phyloP scores from a whole-genome alignment of 2,329 filamentous ascomycete genomes.

The Aspergillus costaricaensis region DNA sequence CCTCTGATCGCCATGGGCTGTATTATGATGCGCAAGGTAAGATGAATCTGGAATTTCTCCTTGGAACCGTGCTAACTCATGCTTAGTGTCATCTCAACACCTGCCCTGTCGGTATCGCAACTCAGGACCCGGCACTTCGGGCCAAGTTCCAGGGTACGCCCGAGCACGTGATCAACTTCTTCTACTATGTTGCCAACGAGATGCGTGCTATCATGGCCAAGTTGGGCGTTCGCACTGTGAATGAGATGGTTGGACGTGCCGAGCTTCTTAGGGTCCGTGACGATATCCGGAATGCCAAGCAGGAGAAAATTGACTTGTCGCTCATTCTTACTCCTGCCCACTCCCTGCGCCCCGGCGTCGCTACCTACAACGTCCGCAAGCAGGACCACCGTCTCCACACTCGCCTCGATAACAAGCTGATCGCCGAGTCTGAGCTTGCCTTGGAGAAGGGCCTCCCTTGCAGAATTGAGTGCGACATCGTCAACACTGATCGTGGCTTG shows the following conservation, averaged over 20 bases:
- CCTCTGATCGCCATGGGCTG: constrained; percentile 96
- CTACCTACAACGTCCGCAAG: constrained; percentile 96
- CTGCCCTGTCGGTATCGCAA: constrained; percentile 91
- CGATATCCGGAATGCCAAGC: constrained; percentile 84
- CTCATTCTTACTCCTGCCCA: constrained; percentile 94
- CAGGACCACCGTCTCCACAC: constrained; percentile 94
- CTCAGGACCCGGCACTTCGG: constrained; percentile 88
- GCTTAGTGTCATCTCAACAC: constrained; percentile 60
- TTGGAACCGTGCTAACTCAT: background rate
- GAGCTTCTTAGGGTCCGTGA: constrained; percentile 85
- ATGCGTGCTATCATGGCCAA: constrained; percentile 95
- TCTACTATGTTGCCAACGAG: constrained; percentile 96
- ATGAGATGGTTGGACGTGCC: constrained; percentile 95
- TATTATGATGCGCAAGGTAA: constrained; percentile 70
- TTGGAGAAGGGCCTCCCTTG: constrained; percentile 92
- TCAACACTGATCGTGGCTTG: constrained; percentile 93
- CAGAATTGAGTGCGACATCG: constrained; percentile 90
- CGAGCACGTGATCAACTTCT: constrained; percentile 98
- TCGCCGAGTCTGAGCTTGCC: constrained; percentile 90
- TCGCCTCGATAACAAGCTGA: constrained; percentile 94
- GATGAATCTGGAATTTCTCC: background rate
- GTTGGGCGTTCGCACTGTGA: constrained; percentile 90
- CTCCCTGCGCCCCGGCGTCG: constrained; percentile 88
- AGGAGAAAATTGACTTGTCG: constrained; percentile 87
- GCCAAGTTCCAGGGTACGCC: constrained; percentile 93